Evolutionary conservation across 495 filamentous ascomycete genomes (phyloP).

Genomic region (Podospora appendiculata): DNA sequence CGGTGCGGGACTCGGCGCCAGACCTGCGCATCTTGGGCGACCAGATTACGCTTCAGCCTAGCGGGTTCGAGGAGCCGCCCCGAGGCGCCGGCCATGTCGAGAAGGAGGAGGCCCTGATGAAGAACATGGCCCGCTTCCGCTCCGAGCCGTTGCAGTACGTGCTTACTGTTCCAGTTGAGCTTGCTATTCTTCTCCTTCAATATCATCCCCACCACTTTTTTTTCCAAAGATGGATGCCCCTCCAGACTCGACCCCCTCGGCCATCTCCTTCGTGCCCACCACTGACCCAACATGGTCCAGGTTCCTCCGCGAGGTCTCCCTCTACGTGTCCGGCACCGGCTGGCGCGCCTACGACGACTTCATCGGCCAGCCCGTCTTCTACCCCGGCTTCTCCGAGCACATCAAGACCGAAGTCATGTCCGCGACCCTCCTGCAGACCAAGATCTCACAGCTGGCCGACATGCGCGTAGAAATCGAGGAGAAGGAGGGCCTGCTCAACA

Average conservation of each 20-base stretch:
- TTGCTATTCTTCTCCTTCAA: background rate
- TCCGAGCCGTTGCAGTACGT: conserved; percentile 46
- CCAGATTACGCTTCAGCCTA: conserved; percentile 71
- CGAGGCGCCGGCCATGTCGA: conserved; percentile 24
- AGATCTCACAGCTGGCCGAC: conserved; percentile 70
- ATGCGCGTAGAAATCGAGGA: conserved; percentile 66
- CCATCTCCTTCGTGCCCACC: conserved; percentile 8
- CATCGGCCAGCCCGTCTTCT: conserved; percentile 89
- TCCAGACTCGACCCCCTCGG: conserved; percentile 5
- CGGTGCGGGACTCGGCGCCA: conserved; percentile 49
- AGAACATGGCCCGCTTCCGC: conserved; percentile 72
- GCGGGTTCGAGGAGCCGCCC: conserved; percentile 56
- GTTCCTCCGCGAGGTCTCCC: conserved; percentile 85
- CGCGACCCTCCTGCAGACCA: conserved; percentile 64
- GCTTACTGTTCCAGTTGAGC: background rate
- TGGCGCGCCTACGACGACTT: conserved; percentile 91
- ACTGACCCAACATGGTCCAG: conserved; percentile 38
- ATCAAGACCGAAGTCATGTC: conserved; percentile 72
- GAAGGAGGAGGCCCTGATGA: conserved; percentile 67
- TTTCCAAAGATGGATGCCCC: conserved; percentile 2
- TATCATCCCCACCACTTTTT: background rate
- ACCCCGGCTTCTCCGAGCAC: conserved; percentile 80
- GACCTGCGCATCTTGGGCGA: conserved; percentile 78
- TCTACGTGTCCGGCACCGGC: conserved; percentile 82
- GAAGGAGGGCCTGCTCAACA: conserved; percentile 59